Evolutionary conservation across 306 rosid genomes (phyloP).

Genomic region (Sicyos edulis): DNA sequence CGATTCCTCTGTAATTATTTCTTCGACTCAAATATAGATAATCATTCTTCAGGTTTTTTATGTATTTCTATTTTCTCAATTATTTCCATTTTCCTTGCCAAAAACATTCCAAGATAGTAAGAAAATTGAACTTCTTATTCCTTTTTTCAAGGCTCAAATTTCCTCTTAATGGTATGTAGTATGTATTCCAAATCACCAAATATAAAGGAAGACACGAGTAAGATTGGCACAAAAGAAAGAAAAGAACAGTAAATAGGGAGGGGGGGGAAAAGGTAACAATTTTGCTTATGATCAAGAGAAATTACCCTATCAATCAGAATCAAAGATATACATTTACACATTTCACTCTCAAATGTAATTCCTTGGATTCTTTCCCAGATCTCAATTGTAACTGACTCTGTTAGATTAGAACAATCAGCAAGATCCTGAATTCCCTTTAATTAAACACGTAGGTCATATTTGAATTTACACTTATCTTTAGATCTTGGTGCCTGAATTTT

Average conservation of each 20-base stretch:
- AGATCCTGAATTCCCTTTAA: neutral
- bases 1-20: too few relatives aligned
- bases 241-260: neutral
- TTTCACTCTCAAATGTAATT: neutral
- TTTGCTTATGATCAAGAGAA: neutral
- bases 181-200: neutral
- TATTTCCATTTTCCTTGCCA: too few relatives aligned
- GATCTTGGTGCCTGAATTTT: slow-evolving; percentile 1
- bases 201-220: neutral
- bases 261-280: neutral
- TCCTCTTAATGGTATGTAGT: neutral
- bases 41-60: too few relatives aligned
- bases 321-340: neutral
- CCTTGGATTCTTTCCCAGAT: neutral
- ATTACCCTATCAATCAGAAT: neutral
- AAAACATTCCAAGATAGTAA: too few relatives aligned
- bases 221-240: neutral
- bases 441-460: neutral
- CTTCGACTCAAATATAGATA: too few relatives aligned
- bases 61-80: too few relatives aligned
- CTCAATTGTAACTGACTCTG: neutral
- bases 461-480: slow-evolving; percentile 9
- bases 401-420: neutral
- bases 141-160: too few relatives aligned
- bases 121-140: too few relatives aligned